Evolutionary conservation across 768 basidiomycete species (phyloP).

Genomic region (Rhodotorula babjevae): DNA sequence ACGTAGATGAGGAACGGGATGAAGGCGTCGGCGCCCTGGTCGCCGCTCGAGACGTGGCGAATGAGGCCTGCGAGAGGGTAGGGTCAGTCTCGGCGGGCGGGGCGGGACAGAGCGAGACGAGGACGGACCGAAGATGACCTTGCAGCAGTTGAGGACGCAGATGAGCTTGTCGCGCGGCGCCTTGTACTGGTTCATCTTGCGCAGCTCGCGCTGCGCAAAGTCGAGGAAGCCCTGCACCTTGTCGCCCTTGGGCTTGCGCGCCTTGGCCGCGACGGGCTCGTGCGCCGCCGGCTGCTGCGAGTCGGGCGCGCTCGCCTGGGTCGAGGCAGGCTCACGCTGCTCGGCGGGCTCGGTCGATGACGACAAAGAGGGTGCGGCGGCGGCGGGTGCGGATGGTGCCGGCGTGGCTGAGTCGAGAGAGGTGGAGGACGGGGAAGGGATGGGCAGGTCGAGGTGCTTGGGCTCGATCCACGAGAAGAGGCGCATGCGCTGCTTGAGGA

Average conservation of each 20-base stretch:
- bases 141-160: conserved; percentile 94
- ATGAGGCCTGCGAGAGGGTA: conserved; percentile 62
- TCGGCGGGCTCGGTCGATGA: too few species aligned
- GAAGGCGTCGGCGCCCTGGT: conserved; percentile 89
- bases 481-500: conserved; percentile 80
- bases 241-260: background rate
- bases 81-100: background rate
- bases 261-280: background rate
- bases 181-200: conserved; percentile 98
- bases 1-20: conserved; percentile 90
- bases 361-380: too few species aligned
- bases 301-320: too few species aligned
- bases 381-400: too few species aligned
- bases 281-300: background rate
- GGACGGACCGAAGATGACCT: conserved; percentile 90
- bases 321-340: too few species aligned
- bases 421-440: background rate
- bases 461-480: conserved; percentile 88
- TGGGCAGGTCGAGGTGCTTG: conserved; percentile 80
- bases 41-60: conserved; percentile 67
- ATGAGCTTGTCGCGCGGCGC: conserved; percentile 97
- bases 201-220: conserved; percentile 56
- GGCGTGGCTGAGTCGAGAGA: background rate
- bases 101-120: background rate
- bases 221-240: conserved; percentile 27